Base-by-base conservation (phyloP, 192 early-diverging fungal genomes). In the Backusella luteola region DNA sequence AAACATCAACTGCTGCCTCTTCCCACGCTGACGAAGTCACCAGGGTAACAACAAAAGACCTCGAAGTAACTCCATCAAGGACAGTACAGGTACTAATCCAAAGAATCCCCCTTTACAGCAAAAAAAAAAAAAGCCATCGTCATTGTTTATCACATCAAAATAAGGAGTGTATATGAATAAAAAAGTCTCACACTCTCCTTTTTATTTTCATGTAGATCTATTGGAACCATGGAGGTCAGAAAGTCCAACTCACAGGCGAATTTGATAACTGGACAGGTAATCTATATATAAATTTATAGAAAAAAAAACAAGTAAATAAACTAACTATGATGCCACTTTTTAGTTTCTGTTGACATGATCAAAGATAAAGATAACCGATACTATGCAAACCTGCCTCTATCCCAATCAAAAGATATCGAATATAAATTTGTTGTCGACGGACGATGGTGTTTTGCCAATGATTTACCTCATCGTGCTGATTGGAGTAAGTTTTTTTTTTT, bases 401-500 rank as follows among this genome's bases (percentile, higher is more conserved):
- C 76, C n/a, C 68, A 41, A 17, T 68, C 68, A 11, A 76, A 73
- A 32, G 73, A 80, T n/a, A 66, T 76, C 49, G 36, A 76, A 73
- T 84, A 81, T 77, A 84, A 84, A 35, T 84, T 84, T 53, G 77
- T 84, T 4, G 83, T 84, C 3, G 83, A 84, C 71, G 83, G 83
- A 9, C 76, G 70, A 4, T 84, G 83, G 83, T 67, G 73, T 11
- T 84, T 77, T 77, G 80, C 83, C 5, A 66, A 73, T 34, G 79
- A 84, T 38, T 80, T 80, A 66, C 59, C 69, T 34, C 77, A 77
- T 35, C 66, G 73, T 19, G 52, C 75, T 23, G 82, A 84, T 56
- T 53, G 53, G 17, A 29, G 66, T 56, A 79, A 76, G 70, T 66
- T 9, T 12, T 6, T 23, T 42, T 39, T 21, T 70, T 21, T n/a